Conservation (phyloP, 1,284 basidiomycete genomes). For the Neotropicomus parvogracilis region DNA sequence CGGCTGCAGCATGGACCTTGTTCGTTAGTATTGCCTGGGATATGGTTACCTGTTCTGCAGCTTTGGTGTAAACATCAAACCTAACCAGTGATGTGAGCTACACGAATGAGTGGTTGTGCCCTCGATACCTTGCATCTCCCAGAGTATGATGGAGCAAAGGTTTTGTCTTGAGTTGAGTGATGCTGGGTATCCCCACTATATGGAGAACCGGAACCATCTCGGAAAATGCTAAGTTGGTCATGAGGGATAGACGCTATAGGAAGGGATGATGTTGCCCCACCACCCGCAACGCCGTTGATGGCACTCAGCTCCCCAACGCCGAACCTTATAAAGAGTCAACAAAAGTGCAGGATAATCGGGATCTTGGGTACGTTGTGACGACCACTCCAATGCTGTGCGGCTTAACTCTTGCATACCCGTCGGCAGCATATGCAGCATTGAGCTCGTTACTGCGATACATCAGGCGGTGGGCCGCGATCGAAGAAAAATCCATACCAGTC, state of each 20-base stretch:
- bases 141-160: constrained; percentile 84
- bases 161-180: constrained; percentile 63
- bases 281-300: constrained; percentile 76
- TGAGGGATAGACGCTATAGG: background rate
- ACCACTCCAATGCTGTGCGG: constrained; percentile 69
- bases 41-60: constrained; percentile 72
- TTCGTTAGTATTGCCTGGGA: constrained; percentile 62
- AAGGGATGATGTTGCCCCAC: constrained; percentile 31
- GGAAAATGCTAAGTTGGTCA: constrained; percentile 55
- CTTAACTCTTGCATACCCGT: constrained; percentile 90
- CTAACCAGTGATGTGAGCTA: constrained; percentile 32
- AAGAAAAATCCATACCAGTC: constrained; percentile 60
- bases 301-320: constrained; percentile 89
- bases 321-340: constrained; percentile 54
- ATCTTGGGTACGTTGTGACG: constrained; percentile 61
- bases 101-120: background rate
- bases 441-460: constrained; percentile 67
- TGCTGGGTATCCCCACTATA: constrained; percentile 85
- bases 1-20: constrained; percentile 52
- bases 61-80: constrained; percentile 77
- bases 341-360: background rate
- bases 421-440: constrained; percentile 88
- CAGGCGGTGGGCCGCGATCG: background rate
- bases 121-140: constrained; percentile 66
- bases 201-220: constrained; percentile 93